Base-by-base conservation (phyloP, 805 yeast species). In the Zygosaccharomyces bisporus region DNA sequence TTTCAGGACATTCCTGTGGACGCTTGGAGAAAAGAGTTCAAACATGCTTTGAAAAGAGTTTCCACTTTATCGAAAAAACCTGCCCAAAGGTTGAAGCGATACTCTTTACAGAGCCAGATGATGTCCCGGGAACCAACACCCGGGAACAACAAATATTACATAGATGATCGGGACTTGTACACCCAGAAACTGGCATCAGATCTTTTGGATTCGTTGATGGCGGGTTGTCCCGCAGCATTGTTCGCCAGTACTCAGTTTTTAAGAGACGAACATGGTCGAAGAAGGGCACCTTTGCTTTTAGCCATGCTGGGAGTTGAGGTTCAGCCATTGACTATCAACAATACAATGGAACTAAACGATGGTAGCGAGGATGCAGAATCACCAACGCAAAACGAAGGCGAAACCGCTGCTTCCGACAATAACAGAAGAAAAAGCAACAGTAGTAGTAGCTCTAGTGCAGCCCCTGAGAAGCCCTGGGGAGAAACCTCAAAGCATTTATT, bases 201-300 rank as follows among this genome's bases (percentile, higher is more conserved):
- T 53, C 52, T 80, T 35, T 64, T 81, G 9, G 70, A 73, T 24
- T 74, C 85, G 20, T 67, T 86, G 46, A 54, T 76, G 5, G 68
- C 84, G 4, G 95, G 86, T 8, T 72, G 82, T 9, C 90, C 96
- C 0, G 83, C 86, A 2, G 81, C 87, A 0, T 68, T 86, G 45
- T 71, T 88, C 45, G 71, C 88, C 4, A 88, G 93, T 4, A 79
- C 95, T 1, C 75, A 81, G 30, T 78, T 93, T 48, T 71, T 81
- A 36, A 76, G 79, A 42, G 96, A 89, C 61, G 95, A 87, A 47
- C 77, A 75, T 52, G 87, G 86, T 1, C 74, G 76, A 3, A 76
- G 81, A 44, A 76, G 96, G 48, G 93, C 95, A 0, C 96, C 99
- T 1, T 71, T 91, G 25, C 63, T 93, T 32, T 65, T 89, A 31